Evolutionary conservation across 1,139 yeast species (phyloP), one percentile per base, ranked within the genome.

Genomic region (Debaryomyces sp.): DNA sequence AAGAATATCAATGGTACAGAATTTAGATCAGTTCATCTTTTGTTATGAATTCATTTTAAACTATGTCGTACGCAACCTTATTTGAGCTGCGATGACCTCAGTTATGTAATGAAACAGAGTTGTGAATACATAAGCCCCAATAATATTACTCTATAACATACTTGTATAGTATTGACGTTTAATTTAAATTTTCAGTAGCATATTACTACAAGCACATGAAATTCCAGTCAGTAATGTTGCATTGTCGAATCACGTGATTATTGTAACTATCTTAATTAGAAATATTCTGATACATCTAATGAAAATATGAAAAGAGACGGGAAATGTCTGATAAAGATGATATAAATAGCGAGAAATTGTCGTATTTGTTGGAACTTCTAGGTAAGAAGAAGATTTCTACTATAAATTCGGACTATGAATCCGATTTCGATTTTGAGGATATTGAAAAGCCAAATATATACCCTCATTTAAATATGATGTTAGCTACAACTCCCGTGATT

Each of bases 1-100:
- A 58, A 55, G 81, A 49, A 66, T 76, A 22, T 68, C 76, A 10
- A 76, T 76, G 81, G 79, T 75, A 13, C 80, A 75, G 51, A 75
- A 73, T 54, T 66, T 75, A 48, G 77, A 71, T 54, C 80, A 75
- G 58, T 75, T 62, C 53, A 67, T 75, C 27, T 71, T 68, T 15
- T 73, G 80, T 56, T 75, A 75, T 56, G 80, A 75, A 50, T 60
- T 74, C 26, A 56, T 75, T 23, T 52, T 73, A 37, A 55, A 62
- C 44, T 74, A 69, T 52, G 57, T 70, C 48, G 29, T 30, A 18
- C 22, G 18, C 6, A 22, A 41, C 10, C 33, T 41, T 29, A 29
- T 30, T 12, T 41, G 30, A 37, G 13, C 7, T 23, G 12, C 6
- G 2, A 5, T 12, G 12, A 6, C 30, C 27, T 27, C 12, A 12